phyloP scores from a whole-genome alignment of 2,329 filamentous ascomycete species.

The Phoma sp. region DNA sequence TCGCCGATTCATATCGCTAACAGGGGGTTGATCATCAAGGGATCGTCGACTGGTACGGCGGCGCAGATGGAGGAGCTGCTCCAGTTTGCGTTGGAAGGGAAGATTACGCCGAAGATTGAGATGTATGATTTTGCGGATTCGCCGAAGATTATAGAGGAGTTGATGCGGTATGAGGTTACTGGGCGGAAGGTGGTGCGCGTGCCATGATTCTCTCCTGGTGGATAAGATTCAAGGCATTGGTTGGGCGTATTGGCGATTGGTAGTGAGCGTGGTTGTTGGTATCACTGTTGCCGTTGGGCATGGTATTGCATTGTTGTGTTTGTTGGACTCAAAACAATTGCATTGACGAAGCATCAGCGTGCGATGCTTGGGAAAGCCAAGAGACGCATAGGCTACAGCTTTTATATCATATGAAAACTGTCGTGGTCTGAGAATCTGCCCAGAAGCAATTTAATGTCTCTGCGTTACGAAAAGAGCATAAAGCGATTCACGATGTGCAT shows the following conservation, averaged over 20 bases:
- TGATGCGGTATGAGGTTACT: conserved; percentile 44
- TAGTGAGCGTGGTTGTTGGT: background rate
- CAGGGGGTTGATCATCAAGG: conserved; percentile 53
- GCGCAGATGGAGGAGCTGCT: conserved; percentile 56
- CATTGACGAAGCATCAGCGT: background rate
- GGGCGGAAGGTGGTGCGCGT: conserved; percentile 46
- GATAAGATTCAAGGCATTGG: background rate
- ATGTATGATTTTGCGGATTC: conserved; percentile 46
- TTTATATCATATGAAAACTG: background rate
- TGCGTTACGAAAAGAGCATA: background rate
- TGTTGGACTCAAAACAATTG: too few species aligned
- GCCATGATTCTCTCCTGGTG: conserved; percentile 16
- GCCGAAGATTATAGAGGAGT: conserved; percentile 44
- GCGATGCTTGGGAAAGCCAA: background rate
- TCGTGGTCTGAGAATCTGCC: background rate
- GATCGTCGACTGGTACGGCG: conserved; percentile 54
- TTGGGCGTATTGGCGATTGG: background rate
- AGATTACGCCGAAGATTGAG: conserved; percentile 48
- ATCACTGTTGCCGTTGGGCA: background rate
- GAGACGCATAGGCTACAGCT: background rate
- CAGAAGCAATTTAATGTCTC: background rate
- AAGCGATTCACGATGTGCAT: background rate
- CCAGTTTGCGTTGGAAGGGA: conserved; percentile 51
- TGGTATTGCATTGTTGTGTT: background rate
- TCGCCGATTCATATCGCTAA: conserved; percentile 57